Conservation (phyloP, 169 alveolate species). For the Plasmodium gonderi region DNA sequence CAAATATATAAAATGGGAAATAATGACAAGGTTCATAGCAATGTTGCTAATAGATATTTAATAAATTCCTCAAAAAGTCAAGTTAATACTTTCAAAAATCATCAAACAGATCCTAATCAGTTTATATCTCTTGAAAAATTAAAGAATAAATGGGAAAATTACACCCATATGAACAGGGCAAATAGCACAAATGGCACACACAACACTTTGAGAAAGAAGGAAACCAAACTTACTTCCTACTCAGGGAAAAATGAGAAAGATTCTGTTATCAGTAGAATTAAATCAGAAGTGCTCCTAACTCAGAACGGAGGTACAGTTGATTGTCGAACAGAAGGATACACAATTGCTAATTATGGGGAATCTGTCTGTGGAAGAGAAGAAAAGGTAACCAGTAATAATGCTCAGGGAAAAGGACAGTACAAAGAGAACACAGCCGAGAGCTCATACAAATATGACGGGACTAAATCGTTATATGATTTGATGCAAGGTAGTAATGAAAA, state of each 20-base stretch:
- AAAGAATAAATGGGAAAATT: slow-evolving; percentile 55
- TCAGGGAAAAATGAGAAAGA: neutral
- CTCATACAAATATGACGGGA: neutral
- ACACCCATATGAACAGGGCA: neutral
- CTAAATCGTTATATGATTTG: slow-evolving; percentile 2
- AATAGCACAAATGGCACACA: neutral
- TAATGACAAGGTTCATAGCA: neutral
- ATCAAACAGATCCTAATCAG: neutral
- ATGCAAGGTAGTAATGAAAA: neutral
- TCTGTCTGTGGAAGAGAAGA: neutral
- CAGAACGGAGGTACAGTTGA: neutral
- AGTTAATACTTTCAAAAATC: neutral
- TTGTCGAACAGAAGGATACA: neutral
- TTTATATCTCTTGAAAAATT: slow-evolving; percentile 18
- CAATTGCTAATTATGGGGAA: neutral
- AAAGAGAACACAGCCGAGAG: neutral
- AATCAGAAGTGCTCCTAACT: slow-evolving; percentile 13
- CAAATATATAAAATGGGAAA: slow-evolving; percentile 1
- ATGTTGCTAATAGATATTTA: neutral
- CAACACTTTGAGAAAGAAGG: neutral
- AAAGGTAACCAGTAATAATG: neutral
- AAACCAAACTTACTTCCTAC: neutral
- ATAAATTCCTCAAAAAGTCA: slow-evolving; percentile 49
- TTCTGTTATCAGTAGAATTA: slow-evolving; percentile 14
- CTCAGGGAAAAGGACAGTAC: neutral